Percentiles rank a stretch among this genome's conserved stretches.
Conservation (phyloP, 208 protist species). For the Crithidia thermophila region DNA sequence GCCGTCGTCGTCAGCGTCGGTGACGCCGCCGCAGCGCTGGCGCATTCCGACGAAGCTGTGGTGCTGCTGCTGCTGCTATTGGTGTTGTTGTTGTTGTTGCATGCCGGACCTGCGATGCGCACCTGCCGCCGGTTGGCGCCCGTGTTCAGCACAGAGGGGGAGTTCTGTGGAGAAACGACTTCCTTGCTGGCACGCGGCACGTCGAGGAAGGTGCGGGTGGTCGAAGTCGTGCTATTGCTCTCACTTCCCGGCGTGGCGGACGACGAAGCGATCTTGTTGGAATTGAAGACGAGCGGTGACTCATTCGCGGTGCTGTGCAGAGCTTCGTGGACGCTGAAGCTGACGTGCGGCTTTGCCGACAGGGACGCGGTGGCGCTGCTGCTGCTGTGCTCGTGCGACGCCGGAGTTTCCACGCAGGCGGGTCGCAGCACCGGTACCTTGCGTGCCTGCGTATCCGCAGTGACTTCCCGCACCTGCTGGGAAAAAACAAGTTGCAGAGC, state of each 20-base stretch:
- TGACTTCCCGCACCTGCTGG: slow-evolving; percentile 9
- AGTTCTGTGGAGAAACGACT: not conserved
- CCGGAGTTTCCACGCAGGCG: slow-evolving; percentile 7
- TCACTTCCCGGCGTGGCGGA: not conserved
- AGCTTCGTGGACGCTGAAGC: not conserved
- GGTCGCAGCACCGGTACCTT: slow-evolving; percentile 9
- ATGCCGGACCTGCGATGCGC: not conserved
- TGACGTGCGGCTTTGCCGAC: not conserved
- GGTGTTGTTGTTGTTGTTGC: not conserved
- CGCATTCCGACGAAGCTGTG: not conserved
- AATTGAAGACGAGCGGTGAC: not conserved
- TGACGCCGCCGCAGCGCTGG: not conserved
- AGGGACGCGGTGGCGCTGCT: not conserved
- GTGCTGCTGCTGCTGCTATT: not conserved
- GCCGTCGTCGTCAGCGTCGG: not conserved
- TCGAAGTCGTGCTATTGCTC: too few species aligned
- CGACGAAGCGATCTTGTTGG: not conserved
- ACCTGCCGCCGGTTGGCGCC: not conserved
- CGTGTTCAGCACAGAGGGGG: not conserved
- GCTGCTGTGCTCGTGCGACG: not conserved
- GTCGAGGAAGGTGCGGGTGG: not conserved
- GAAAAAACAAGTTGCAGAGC: slow-evolving; percentile 13
- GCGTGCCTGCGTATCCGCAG: not conserved
- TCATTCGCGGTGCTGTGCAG: not conserved
- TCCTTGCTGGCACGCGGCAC: not conserved